A percentile compares a stretch with the other conserved stretches of the same genome.
Evolutionary conservation across 805 yeast genomes (phyloP).

Genomic region (Candida mattraensis): DNA sequence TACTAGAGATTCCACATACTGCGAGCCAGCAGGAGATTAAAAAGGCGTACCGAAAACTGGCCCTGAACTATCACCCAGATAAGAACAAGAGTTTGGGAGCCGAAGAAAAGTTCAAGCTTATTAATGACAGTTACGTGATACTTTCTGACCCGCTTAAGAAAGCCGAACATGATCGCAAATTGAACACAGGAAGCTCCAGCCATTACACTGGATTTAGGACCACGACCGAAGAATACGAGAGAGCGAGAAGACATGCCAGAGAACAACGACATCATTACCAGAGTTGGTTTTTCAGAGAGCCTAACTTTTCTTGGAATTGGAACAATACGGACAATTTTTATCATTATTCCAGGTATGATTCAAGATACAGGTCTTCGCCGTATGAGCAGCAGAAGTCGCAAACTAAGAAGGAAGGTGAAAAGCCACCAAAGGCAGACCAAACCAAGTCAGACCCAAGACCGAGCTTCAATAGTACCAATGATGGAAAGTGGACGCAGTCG

Average conservation of each 20-base stretch:
- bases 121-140: constrained; percentile 86
- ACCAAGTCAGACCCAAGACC: constrained; percentile 18
- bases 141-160: constrained; percentile 61
- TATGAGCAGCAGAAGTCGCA: not conserved
- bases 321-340: constrained; percentile 8
- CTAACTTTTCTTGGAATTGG: too few species aligned
- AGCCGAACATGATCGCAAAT: constrained; percentile 54
- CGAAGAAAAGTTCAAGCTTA: constrained; percentile 81
- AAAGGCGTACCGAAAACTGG: constrained; percentile 76
- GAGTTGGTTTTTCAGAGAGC: too few species aligned
- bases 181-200: constrained; percentile 4
- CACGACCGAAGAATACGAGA: constrained; percentile 23
- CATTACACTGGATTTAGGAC: constrained; percentile 4
- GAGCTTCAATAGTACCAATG: constrained; percentile 22
- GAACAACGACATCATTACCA: too few species aligned
- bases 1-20: constrained; percentile 51
- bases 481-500: constrained; percentile 28
- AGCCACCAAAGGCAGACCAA: constrained; percentile 6
- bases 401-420: not conserved
- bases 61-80: constrained; percentile 77
- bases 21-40: constrained; percentile 63
- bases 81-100: constrained; percentile 63
- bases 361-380: not conserved
- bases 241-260: constrained; percentile 23
- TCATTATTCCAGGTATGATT: constrained; percentile 11